Base-by-base conservation (phyloP, 2,329 filamentous ascomycete species). In the Ceratocystis colombiana region DNA sequence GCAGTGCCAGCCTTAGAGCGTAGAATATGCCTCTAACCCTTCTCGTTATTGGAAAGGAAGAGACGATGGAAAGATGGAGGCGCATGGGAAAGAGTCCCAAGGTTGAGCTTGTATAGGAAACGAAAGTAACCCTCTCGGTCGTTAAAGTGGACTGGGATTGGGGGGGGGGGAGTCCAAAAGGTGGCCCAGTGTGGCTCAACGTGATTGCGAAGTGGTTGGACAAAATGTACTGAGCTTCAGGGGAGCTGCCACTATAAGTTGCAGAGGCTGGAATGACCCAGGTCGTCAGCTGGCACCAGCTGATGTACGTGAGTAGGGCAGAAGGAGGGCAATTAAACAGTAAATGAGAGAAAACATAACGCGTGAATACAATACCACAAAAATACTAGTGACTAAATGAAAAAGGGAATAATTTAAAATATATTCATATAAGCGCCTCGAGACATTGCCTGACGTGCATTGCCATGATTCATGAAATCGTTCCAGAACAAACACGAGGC, bases 41-140 rank as follows among this genome's bases (percentile, higher is more conserved):
- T 64, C 55, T 48, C 48, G 45, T 66, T 61, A 41, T 45, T 65
- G 64, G 66, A 61, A 64, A 66, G 65, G 64, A 61, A 64, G 62
- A 66, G 41, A 59, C 44, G 61, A 63, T 30, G 55, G 22, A 33
- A 61, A n/a, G 44, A 44, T 66, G 50, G 50, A 59, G 64, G 67
- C 59, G 64, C 67, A 68, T 68, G 67, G 61, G 50, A 68, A 46
- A 62, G 63, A 62, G 53, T 59, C 64, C 64, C 48, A 64, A 37
- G 25, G 55, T 57, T 28, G 53, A 57, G 22, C 53, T 57, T 57
- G 53, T 28, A 57, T 30, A 28, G 22, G 15, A 6, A 22, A 17
- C 12, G 53, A 57, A 57, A n/a, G 22, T 28, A 57, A 57, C 53
- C 22, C 22, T 57, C 53, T 57, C 22, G 25, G 53, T 28, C 12